phyloP scores from a whole-genome alignment of 345 rosid genomes.

The Iberis pinnata region DNA sequence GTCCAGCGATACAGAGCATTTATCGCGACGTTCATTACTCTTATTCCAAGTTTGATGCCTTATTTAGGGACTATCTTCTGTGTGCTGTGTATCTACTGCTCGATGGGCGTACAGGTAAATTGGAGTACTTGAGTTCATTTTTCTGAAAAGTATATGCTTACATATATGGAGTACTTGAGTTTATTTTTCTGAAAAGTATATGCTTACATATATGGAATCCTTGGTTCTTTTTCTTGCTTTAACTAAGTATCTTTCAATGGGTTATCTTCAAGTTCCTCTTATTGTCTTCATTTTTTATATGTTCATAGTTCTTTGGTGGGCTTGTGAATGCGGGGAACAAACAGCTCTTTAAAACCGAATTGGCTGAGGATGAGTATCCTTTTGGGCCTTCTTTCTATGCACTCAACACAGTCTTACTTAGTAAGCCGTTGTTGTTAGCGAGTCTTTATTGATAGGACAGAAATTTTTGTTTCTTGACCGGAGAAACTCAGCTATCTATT shows the following conservation, averaged over 20 bases:
- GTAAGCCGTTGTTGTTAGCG: no score
- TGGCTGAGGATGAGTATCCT: constrained; percentile 86
- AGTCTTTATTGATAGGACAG: no score
- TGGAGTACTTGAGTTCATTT: not conserved
- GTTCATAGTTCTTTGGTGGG: constrained; percentile 74
- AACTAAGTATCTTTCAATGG: no score
- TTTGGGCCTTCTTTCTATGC: constrained; percentile 7
- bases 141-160: not conserved
- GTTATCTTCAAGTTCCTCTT: no score
- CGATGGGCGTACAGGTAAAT: constrained; percentile 89
- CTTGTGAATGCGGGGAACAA: constrained; percentile 85
- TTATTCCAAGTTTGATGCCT: constrained; percentile 94
- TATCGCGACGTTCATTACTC: constrained; percentile 80
- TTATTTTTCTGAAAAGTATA: not conserved
- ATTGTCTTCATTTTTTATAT: not conserved
- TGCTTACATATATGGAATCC: not conserved
- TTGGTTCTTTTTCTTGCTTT: not conserved
- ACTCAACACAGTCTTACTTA: constrained; percentile 10
- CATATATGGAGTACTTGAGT: not conserved
- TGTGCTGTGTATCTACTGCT: constrained; percentile 80
- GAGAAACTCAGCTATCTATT: constrained; percentile 55
- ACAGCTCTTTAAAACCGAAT: constrained; percentile 46
- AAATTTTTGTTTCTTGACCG: constrained; percentile 43
- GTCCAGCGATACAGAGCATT: constrained; percentile 74
- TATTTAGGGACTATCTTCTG: constrained; percentile 85